A percentile compares a stretch with the other conserved stretches of the same genome.
These are phyloP conservation scores for Gastrolobium bilobum DNA, from an alignment of 306 rosid species.

Conservation along the genomic window DNA sequence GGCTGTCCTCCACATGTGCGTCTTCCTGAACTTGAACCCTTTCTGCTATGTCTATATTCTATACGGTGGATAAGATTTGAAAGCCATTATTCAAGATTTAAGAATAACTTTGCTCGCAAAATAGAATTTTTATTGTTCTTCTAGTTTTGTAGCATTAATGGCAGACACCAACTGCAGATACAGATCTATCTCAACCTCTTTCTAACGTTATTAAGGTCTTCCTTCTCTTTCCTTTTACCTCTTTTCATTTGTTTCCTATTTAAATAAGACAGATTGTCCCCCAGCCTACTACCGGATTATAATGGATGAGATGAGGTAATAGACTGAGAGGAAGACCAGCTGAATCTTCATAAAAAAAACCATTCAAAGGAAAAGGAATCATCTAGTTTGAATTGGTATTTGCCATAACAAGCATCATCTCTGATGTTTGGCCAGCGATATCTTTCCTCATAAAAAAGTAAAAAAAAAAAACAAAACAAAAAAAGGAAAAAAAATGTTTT, in stretches of 20 bases:
- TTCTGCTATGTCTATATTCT: conserved; percentile 33
- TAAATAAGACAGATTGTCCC: conserved; percentile 44
- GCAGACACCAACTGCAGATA: conserved; percentile 49
- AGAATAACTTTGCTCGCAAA: conserved; percentile 27
- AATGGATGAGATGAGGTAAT: conserved; percentile 3
- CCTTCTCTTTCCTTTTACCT: not conserved
- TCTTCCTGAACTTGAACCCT: conserved; percentile 42
- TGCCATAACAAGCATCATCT: not conserved
- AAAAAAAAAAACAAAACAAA: too few relatives aligned
- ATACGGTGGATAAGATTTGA: conserved; percentile 52
- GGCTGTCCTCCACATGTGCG: conserved; percentile 71
- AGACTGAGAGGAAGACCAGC: not conserved
- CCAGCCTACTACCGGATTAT: conserved; percentile 23
- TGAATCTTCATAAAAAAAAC: conserved; percentile 18
- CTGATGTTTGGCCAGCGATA: not conserved
- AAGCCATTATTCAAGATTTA: conserved; percentile 29
- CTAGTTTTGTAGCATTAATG: conserved; percentile 41
- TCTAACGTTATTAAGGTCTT: conserved; percentile 25
- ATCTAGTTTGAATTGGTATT: conserved; percentile 16
- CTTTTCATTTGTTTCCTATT: conserved; percentile 27
- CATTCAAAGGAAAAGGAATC: not conserved
- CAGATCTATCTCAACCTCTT: conserved; percentile 38
- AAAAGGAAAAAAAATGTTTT: too few relatives aligned
- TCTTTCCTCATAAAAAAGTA: not conserved
- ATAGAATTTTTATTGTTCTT: not conserved